Evolutionary conservation across 768 basidiomycete species (phyloP), one percentile per base, ranked within the genome.

Genomic region (Artomyces pyxidatus): DNA sequence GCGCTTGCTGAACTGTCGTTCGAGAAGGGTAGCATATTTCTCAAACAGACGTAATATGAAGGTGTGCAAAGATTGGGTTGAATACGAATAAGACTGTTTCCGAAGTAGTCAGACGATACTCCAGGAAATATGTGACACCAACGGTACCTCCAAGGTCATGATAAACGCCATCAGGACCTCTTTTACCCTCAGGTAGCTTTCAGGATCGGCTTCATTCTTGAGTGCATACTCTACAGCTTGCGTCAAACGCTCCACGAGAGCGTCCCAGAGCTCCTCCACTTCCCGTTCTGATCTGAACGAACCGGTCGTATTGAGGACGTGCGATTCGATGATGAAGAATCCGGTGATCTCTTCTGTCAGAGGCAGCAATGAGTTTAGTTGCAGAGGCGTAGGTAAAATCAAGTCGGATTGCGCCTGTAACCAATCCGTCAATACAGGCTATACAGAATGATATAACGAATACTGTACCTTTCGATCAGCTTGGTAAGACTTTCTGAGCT

Each of bases 191-290:
- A 96, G 66, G 60, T 89, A 95, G 12, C 77, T 74, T 45, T 93
- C 91, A 0, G 87, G 82, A 57, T 94, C 87, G 37, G 71, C 80
- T 62, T 92, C 89, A 9, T 70, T 75, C 45, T 72, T 73, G 45
- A 98, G 69, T 1, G 86, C 80, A n/a, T 71, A 68, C 28, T 86
- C 80, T 17, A 98, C 81, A 1, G 81, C 81, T 23, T 75, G 74
- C 2, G 85, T 80, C 10, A 98, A 72, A 23, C 86, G 78, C 11
- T 73, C 64, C 45, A 93, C 78, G 48, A 97, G 78, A 11, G 80
- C 81, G 54, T 95, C 89, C 95, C 95, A 98, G 9, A 99, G 77
- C 49, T 94, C 92, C 56, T 98, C 93, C 2, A 98, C 85, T 55
- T 98, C 92, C 39, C 83, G 76, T 56, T 85, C 77, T 14, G 87